These are phyloP conservation scores for Asclepias syriaca DNA, from an alignment of 257 asterid genomes.

Conservation along the genomic window DNA sequence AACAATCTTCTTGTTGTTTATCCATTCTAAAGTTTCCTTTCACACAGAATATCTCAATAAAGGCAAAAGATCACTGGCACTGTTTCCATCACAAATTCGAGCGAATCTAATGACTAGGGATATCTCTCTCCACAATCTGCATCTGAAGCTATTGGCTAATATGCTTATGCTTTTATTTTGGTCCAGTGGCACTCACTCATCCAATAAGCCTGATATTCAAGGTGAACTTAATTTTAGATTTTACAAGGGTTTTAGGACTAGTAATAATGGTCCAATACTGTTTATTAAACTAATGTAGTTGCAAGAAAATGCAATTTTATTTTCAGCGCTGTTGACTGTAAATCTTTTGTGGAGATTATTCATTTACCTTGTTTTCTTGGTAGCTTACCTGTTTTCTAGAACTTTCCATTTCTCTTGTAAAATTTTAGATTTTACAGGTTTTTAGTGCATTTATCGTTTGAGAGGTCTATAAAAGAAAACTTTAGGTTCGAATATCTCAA, in stretches of 20 bases:
- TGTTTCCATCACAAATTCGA: slow-evolving; percentile 14
- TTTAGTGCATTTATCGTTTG: background rate
- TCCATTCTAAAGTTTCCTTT: slow-evolving; percentile 12
- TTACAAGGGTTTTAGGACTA: background rate
- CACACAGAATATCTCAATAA: slow-evolving; percentile 12
- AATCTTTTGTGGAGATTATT: background rate
- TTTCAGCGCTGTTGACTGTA: background rate
- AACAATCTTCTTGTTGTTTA: background rate
- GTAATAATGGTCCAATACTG: background rate
- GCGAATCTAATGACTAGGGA: slow-evolving; percentile 23
- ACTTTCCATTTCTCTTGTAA: background rate
- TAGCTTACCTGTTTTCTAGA: background rate
- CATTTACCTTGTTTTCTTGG: background rate
- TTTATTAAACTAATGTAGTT: background rate
- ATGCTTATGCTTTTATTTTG: slow-evolving; percentile 37
- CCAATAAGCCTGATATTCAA: slow-evolving; percentile 56
- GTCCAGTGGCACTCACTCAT: slow-evolving; percentile 33
- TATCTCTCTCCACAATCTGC: slow-evolving; percentile 14
- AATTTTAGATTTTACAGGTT: no score
- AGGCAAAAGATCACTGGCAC: slow-evolving; percentile 12
- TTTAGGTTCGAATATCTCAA: background rate
- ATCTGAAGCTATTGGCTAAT: slow-evolving; percentile 22
- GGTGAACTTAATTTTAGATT: slow-evolving; percentile 30
- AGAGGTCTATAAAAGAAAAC: background rate
- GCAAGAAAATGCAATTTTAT: background rate